These are phyloP conservation scores for Aspergillus phoenicis DNA, from an alignment of 2,329 filamentous ascomycete genomes.

Conservation along the genomic window DNA sequence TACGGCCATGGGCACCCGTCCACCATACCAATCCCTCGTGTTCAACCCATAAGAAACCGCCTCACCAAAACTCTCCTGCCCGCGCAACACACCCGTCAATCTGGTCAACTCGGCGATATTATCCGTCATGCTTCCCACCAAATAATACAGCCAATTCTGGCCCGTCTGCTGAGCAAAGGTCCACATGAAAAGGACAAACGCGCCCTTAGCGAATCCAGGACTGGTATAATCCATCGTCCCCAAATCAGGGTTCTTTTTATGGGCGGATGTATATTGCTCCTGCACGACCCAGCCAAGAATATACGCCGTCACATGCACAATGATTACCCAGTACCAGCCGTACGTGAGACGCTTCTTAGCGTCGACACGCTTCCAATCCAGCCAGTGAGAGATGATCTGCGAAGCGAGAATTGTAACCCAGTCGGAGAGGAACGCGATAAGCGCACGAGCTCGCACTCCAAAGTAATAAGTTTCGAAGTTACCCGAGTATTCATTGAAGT, in stretches of 20 bases:
- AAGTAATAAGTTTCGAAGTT: slow-evolving; percentile 56
- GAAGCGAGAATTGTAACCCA: slow-evolving; percentile 49
- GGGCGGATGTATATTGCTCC: slow-evolving; percentile 51
- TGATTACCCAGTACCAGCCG: slow-evolving; percentile 51
- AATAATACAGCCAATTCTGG: slow-evolving; percentile 61
- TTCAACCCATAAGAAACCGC: slow-evolving; percentile 50
- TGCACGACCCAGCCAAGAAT: slow-evolving; percentile 58
- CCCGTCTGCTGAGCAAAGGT: slow-evolving; percentile 55
- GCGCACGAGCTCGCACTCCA: slow-evolving; percentile 49
- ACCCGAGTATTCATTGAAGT: slow-evolving; percentile 50
- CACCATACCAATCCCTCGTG: slow-evolving; percentile 47
- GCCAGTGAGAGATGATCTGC: slow-evolving; percentile 48
- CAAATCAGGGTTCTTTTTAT: slow-evolving; percentile 18
- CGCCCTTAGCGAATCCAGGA: slow-evolving; percentile 50
- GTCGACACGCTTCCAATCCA: slow-evolving; percentile 46
- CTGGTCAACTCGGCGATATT: slow-evolving; percentile 55
- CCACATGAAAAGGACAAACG: slow-evolving; percentile 55
- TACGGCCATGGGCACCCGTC: slow-evolving; percentile 45
- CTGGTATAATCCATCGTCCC: slow-evolving; percentile 47
- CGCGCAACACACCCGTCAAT: slow-evolving; percentile 47
- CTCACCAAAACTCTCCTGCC: slow-evolving; percentile 50
- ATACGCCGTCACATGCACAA: slow-evolving; percentile 53
- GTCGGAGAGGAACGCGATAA: slow-evolving; percentile 50
- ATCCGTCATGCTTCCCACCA: slow-evolving; percentile 58
- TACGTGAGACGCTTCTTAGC: slow-evolving; percentile 48